A percentile compares a stretch with the other conserved stretches of the same genome.
These are phyloP conservation scores for Falciphora oryzae DNA, from an alignment of 2,329 filamentous ascomycete species.

Conservation along the genomic window DNA sequence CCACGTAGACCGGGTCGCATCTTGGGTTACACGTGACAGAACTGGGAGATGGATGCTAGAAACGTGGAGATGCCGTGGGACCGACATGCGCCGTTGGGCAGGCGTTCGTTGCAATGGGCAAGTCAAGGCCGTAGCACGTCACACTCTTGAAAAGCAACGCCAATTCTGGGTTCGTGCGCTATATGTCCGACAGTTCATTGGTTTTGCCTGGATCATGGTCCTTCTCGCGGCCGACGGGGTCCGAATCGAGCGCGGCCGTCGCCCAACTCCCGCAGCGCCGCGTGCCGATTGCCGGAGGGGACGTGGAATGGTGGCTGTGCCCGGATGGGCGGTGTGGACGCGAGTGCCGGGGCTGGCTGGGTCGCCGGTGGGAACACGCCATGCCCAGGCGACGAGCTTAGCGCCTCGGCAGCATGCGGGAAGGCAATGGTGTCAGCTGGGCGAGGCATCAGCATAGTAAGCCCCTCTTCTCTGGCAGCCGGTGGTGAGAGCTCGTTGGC, in stretches of 20 bases:
- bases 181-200: no score
- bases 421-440: not conserved
- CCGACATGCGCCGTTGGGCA: not conserved
- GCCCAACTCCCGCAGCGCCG: no score
- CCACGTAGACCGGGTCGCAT: no score
- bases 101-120: not conserved
- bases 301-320: not conserved
- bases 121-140: not conserved
- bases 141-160: not conserved
- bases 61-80: not conserved
- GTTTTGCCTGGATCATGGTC: not conserved
- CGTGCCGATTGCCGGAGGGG: not conserved
- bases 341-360: not conserved
- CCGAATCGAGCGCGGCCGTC: no score
- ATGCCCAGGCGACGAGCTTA: not conserved
- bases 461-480: not conserved
- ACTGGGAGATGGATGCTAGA: not conserved
- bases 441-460: not conserved
- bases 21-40: no score
- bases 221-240: not conserved
- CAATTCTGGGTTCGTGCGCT: no score
- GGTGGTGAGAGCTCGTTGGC: not conserved
- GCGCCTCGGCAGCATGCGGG: not conserved
- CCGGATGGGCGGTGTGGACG: not conserved
- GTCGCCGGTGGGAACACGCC: not conserved